A percentile compares a stretch with the other conserved stretches of the same genome.
These are phyloP conservation scores for Sporothrix inflata DNA, from an alignment of 2,329 filamentous ascomycete species.

Conservation along the genomic window DNA sequence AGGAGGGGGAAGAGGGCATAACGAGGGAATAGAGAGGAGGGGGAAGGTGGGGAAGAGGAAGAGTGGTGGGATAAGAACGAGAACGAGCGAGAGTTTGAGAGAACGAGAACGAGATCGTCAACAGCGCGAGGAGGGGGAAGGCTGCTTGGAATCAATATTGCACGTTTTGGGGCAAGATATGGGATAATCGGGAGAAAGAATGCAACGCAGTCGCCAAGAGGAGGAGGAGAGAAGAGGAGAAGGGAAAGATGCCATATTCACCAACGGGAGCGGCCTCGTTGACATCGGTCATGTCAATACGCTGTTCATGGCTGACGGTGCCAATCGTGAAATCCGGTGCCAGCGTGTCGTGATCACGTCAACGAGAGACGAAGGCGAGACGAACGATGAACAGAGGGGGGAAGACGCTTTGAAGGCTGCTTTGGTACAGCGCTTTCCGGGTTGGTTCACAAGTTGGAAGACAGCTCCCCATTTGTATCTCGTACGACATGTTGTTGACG, in stretches of 20 bases:
- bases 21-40: neutral
- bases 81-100: constrained; percentile 11
- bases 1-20: neutral
- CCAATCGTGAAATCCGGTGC: neutral
- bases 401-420: neutral
- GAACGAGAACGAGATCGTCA: neutral
- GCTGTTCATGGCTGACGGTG: neutral
- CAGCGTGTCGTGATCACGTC: constrained; percentile 13
- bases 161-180: neutral
- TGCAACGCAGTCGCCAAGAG: neutral
- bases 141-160: neutral
- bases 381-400: neutral
- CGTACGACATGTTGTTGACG: neutral
- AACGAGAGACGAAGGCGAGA: neutral
- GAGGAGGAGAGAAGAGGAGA: neutral
- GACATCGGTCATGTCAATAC: constrained; percentile 8
- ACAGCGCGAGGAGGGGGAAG: neutral
- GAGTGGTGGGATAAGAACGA: neutral
- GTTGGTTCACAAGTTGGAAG: neutral
- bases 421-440: neutral
- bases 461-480: neutral
- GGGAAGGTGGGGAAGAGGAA: neutral
- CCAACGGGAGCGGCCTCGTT: neutral
- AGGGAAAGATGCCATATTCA: neutral
- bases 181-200: neutral